Evolutionary conservation across 345 rosid genomes (phyloP), one percentile per base, ranked within the genome.

Genomic region (Dovyalis caffra): DNA sequence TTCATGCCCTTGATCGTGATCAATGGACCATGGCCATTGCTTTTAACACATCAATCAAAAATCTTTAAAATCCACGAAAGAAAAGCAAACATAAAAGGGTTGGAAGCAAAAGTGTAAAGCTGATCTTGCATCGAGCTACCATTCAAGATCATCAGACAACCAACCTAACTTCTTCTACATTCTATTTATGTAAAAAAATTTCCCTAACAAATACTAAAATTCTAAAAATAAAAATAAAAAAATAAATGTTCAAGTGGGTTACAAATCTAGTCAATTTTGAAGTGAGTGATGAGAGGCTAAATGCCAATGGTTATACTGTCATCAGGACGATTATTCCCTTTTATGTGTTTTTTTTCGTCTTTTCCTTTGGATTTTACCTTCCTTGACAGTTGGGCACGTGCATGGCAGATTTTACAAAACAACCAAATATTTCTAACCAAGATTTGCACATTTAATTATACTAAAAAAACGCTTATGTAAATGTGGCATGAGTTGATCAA

Each of bases 311-410:
- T 73, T 64, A 70, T 56, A 72, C 76, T 77, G 83, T 83, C 84
- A 82, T 76, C 73, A 34, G 78, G 85, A 88, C 86, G 87, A 83
- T 90, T 86, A 83, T 89, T 87, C 84, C 86, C 87, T 83, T 81
- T 86, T 82, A 74, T 75, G 82, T 77, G 80, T n/a, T 63, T 73
- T 82, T 63, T 81, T 83, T 88, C 85, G 90, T 90, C 91, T 95
- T 87, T 87, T 88, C 80, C 76, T 35, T 83, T 86, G 92, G 88
- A 86, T 25, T 66, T 87, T 83, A 71, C 77, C 78, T 80, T 78
- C 66, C 70, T 76, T 74, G 72, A 77, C 88, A 78, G 82, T 74
- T 85, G 87, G 87, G 83, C 90, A 90, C 86, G 89, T 90, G 90
- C 82, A 81, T 81, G 78, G 79, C 71, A 76, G 75, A 81, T 80